phyloP scores from a whole-genome alignment of 306 rosid species.

The Potentilla sterilis region DNA sequence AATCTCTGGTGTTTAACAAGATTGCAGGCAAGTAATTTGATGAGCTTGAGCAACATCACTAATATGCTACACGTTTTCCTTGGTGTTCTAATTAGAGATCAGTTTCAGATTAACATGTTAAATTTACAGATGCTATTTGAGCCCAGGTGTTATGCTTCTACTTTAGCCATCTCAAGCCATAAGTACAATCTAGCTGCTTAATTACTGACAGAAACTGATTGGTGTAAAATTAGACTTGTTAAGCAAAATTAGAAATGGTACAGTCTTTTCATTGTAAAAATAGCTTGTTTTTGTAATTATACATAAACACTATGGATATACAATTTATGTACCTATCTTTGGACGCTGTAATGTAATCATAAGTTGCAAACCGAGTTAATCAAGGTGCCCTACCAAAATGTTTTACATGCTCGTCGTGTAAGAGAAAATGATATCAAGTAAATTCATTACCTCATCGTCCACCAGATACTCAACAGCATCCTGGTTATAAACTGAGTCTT shows the following conservation, averaged over 20 bases:
- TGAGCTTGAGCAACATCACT: not conserved
- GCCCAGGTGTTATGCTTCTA: not conserved
- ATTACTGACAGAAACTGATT: not conserved
- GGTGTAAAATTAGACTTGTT: not conserved
- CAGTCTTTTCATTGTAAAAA: not conserved
- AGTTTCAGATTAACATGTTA: not conserved
- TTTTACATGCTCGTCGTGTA: constrained; percentile 13
- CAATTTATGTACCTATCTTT: not conserved
- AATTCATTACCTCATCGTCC: constrained; percentile 56
- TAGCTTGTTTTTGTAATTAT: not conserved
- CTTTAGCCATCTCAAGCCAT: not conserved
- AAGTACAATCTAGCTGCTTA: not conserved
- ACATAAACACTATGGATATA: not conserved
- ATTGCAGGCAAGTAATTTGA: not conserved
- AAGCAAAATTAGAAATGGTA: not conserved
- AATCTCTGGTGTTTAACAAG: not conserved
- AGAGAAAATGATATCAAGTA: constrained; percentile 15
- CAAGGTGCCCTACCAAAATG: constrained; percentile 41
- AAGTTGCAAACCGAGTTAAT: constrained; percentile 12
- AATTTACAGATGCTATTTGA: not conserved
- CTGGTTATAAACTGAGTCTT: constrained; percentile 82
- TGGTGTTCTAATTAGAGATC: not conserved
- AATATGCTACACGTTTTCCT: not conserved
- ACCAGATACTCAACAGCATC: constrained; percentile 92
- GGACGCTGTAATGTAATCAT: not conserved